phyloP scores from a whole-genome alignment of 257 asterid species.

The Solanum neorickii region DNA sequence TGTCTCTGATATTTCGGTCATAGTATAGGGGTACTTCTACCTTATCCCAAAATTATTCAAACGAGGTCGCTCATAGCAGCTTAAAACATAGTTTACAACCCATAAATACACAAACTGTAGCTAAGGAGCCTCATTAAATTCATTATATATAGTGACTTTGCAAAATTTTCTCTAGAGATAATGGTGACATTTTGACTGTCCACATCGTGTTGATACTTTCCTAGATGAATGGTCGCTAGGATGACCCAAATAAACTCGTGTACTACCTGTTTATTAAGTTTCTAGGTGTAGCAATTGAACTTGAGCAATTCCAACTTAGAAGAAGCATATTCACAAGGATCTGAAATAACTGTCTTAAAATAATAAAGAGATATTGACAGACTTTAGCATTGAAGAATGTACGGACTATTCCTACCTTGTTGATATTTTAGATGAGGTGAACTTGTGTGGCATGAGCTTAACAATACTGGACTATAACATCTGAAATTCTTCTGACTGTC shows the following conservation, averaged over 20 bases:
- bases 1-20: neutral
- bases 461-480: neutral
- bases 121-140: too few relatives aligned
- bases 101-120: too few relatives aligned
- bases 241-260: accelerated
- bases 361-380: neutral
- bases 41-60: too few relatives aligned
- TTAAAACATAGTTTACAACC: too few relatives aligned
- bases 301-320: neutral
- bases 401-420: neutral
- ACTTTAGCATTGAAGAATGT: neutral
- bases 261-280: neutral
- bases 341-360: too few relatives aligned
- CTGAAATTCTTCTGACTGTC: neutral
- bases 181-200: too few relatives aligned
- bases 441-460: neutral
- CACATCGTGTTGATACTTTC: too few relatives aligned
- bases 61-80: too few relatives aligned
- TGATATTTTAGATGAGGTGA: neutral
- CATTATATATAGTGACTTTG: too few relatives aligned
- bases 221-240: neutral
- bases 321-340: neutral
- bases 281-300: neutral
- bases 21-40: neutral
- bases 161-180: too few relatives aligned